Evolutionary conservation across 225 moss, liverwort and hornwort genomes (phyloP).

Genomic region (Pseudoscleropodium purum): DNA sequence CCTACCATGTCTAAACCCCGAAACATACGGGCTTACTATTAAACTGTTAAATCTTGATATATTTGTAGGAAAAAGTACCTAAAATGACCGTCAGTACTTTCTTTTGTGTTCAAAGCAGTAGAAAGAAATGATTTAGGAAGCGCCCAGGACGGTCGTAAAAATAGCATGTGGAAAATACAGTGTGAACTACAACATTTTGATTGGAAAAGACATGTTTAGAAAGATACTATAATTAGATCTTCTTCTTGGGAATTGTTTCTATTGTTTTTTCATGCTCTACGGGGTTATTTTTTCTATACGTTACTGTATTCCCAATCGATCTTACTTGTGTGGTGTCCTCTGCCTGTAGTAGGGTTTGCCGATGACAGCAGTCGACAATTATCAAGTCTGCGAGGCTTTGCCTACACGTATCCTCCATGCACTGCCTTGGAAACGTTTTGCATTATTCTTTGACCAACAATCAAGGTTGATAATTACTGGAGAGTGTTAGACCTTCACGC

Average conservation of each 20-base stretch:
- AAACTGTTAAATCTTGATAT: background rate
- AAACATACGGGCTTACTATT: no score
- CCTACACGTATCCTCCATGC: constrained; percentile 82
- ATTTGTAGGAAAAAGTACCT: background rate
- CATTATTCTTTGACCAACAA: background rate
- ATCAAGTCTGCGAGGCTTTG: constrained; percentile 66
- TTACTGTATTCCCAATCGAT: background rate
- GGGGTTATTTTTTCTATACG: background rate
- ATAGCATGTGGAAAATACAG: background rate
- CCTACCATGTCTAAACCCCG: no score
- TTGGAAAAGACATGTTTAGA: background rate
- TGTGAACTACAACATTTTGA: background rate
- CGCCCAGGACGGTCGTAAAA: background rate
- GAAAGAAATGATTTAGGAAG: background rate
- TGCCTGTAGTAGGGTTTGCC: constrained; percentile 41
- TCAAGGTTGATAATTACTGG: background rate
- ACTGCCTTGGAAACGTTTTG: background rate
- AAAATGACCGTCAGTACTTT: background rate
- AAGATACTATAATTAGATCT: background rate
- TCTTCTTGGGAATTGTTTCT: no score
- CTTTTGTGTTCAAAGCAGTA: background rate
- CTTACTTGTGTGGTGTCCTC: background rate
- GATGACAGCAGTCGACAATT: constrained; percentile 60
- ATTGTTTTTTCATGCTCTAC: background rate
- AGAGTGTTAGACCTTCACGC: constrained; percentile 32